Base-by-base conservation (phyloP, 768 basidiomycete species). In the Kockovaella imperatae region DNA sequence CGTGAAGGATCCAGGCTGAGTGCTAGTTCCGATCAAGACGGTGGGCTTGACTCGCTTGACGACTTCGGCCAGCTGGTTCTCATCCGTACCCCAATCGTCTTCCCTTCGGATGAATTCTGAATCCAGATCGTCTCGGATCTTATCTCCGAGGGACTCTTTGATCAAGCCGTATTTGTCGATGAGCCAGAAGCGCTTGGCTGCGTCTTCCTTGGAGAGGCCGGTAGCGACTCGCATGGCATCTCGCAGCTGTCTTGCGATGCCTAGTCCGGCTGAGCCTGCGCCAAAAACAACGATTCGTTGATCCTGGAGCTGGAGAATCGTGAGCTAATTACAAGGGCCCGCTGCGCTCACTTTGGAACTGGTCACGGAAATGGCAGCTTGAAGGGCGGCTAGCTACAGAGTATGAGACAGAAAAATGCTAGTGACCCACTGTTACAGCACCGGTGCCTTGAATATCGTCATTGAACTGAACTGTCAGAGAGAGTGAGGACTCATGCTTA, bases 21-120 rank as follows among this genome's bases (percentile, higher is more conserved):
- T 89, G 48, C 85, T 87, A 49, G 83, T 84, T 25, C 88, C 88
- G 54, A 93, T 85, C 38, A 93, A 68, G 10, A 87, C 78, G 1
- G 87, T 93, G 20, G 88, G 87, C 59, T 80, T 80, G 10, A 84
- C 77, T 52, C 75, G 75, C 70, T 79, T 78, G 50, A 89, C 78
- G 2, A 84, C 82, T 24, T 87, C 82, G 46, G 84, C 67, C 44
- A 91, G 73, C 21, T 45, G 50, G 10, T 53, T 68, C 48, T 64
- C 62, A 2, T 47, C 56, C 3, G 55, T 48, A 4, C 59, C 66
- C 82, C 81, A 82, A 46, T 81, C 80, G 10, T 75, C 75, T 24
- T 69, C 68, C 5, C 57, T 43, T 21, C 73, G 60, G 3, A 79
- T 75, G 51, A 83, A 88, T 29, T 79, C 77, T 29, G 69, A 70